Evolutionary conservation across 2,329 filamentous ascomycete genomes (phyloP).

Genomic region (Knoxdaviesia capensis): DNA sequence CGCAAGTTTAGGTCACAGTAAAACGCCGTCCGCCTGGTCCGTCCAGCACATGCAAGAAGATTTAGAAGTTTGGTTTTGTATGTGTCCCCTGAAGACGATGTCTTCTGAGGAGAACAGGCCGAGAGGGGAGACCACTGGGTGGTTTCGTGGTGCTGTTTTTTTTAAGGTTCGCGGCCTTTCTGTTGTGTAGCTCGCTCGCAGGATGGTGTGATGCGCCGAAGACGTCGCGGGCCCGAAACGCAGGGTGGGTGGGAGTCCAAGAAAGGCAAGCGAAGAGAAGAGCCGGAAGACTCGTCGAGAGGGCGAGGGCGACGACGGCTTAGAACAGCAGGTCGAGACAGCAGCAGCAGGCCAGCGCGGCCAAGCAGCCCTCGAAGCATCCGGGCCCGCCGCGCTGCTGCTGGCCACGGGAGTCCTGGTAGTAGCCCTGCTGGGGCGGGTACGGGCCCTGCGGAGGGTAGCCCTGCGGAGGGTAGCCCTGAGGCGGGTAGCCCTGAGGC

Average conservation of each 20-base stretch:
- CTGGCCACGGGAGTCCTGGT: conserved; percentile 6
- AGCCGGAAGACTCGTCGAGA: not conserved
- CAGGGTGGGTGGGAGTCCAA: not conserved
- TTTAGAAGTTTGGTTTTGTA: too few species aligned
- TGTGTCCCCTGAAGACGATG: too few species aligned
- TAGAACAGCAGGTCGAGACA: conserved; percentile 37
- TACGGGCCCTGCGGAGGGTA: conserved; percentile 12
- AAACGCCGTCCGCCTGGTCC: too few species aligned
- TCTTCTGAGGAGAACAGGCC: too few species aligned
- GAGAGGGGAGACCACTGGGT: too few species aligned
- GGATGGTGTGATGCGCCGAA: too few species aligned
- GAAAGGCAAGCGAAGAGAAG: not conserved
- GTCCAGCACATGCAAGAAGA: too few species aligned
- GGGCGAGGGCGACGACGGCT: conserved; percentile 1
- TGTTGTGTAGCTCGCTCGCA: too few species aligned
- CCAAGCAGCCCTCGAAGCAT: conserved; percentile 24
- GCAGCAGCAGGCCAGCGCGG: conserved; percentile 34
- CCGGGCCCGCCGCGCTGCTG: conserved; percentile 11
- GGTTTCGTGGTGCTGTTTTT: too few species aligned
- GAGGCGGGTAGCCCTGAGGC: conserved; percentile 18
- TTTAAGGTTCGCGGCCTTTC: too few species aligned
- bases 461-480: conserved; percentile 8
- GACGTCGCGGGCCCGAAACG: too few species aligned
- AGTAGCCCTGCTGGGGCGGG: conserved; percentile 17
- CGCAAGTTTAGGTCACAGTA: too few species aligned